Base-by-base conservation (phyloP, 345 rosid species). In the Durio zibethinus region DNA sequence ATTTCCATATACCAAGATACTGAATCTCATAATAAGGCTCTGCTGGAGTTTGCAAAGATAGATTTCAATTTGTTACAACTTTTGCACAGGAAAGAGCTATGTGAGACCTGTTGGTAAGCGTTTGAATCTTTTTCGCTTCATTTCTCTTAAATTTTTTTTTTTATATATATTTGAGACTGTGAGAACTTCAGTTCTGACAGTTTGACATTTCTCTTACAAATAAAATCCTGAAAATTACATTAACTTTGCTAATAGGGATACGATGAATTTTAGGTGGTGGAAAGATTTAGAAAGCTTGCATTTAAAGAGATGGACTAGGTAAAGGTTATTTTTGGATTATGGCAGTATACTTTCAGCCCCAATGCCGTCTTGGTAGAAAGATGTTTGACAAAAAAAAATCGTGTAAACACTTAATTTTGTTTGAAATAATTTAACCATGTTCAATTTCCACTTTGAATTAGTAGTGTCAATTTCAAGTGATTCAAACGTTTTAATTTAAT, bases 51-150 rank as follows among this genome's bases (percentile, higher is more conserved):
- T 52, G 85, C 86, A 0, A 86, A 84, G 74, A 38, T 86, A 10
- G 87, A 84, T 36, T 86, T 86, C 75, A 82, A 80, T 73, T n/a
- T 67, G 10, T 38, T 86, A 60, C 85, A 84, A 69, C 27, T 70
- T 12, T 7, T 61, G 9, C 83, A 84, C 42, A 79, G 54, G 62
- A 29, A 80, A 40, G 86, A 86, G 20, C 66, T 84, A 7, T 61
- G 42, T 14, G 71, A 48, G 4, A 74, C 82, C 12, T 2, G 78
- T 27, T 81, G 60, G 82, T 85, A 56, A 10, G 25, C 5, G 43
- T 65, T 31, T 36, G 27, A 1, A 64, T 7, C 10, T 1, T 33
- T 33, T 33, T 33, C 36, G 4, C 36, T 33, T 33, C n/a, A n/a
- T n/a, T n/a, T n/a, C n/a, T n/a, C n/a, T n/a, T n/a, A n/a, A n/a